phyloP scores from a whole-genome alignment of 169 alveolate species.

The Cryptosporidium sp. region DNA sequence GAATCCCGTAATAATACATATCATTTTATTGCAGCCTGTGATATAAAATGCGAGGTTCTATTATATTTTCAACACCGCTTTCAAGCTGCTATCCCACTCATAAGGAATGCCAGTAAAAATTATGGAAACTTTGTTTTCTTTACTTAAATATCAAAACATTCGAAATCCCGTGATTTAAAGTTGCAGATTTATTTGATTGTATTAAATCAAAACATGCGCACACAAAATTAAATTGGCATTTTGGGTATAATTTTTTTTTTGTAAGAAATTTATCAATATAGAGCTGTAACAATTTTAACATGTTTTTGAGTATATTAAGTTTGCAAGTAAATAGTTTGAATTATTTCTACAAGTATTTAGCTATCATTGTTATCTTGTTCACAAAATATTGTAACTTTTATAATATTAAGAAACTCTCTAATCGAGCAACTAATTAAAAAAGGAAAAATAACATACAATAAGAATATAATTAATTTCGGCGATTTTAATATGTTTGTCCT shows the following conservation, averaged over 20 bases:
- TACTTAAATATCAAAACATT: constrained; percentile 79
- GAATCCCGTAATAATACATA: constrained; percentile 83
- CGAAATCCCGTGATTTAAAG: constrained; percentile 9
- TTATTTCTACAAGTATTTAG: constrained; percentile 90
- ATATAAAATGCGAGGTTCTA: constrained; percentile 83
- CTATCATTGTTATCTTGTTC: constrained; percentile 96
- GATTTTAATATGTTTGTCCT: constrained; percentile 73
- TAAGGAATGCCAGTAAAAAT: constrained; percentile 91
- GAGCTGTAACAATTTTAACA: no score
- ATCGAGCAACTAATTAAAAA: not conserved
- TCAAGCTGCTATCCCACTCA: constrained; percentile 89
- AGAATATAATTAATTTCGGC: constrained; percentile 29
- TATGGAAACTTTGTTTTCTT: constrained; percentile 79
- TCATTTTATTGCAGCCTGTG: constrained; percentile 87
- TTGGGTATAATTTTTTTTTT: constrained; percentile 47
- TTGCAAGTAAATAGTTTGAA: constrained; percentile 82
- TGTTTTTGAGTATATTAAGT: constrained; percentile 84
- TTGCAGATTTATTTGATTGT: constrained; percentile 77
- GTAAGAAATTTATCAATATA: no score
- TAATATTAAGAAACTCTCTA: not conserved
- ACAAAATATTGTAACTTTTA: constrained; percentile 76
- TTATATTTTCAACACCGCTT: constrained; percentile 71
- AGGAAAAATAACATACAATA: no score
- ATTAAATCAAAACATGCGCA: constrained; percentile 89
- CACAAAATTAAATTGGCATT: constrained; percentile 16